Conservation (phyloP, 1,284 basidiomycete species). For the Apiotrichum gracile region DNA sequence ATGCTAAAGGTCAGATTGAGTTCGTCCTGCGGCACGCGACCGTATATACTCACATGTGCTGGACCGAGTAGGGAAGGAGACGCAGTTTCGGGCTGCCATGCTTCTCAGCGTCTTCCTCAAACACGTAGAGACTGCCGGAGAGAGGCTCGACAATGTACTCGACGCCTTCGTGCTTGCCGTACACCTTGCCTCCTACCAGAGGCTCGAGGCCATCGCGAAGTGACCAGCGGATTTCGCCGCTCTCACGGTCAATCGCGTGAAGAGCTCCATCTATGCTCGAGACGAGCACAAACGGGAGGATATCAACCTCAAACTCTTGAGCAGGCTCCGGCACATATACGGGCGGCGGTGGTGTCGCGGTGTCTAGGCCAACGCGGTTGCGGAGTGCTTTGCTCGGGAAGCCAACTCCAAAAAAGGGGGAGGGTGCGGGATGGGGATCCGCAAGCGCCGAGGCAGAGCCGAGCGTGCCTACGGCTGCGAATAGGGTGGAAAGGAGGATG, state of each 20-base stretch:
- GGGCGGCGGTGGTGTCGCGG: neutral
- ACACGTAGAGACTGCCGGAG: constrained; percentile 43
- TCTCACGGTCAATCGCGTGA: constrained; percentile 44
- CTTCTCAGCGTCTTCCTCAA: constrained; percentile 23
- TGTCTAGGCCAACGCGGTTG: neutral
- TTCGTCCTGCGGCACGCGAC: neutral
- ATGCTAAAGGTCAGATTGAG: constrained; percentile 19
- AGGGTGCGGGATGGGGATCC: constrained; percentile 1
- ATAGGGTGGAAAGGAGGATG: constrained; percentile 7
- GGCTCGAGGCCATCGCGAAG: constrained; percentile 41
- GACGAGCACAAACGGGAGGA: constrained; percentile 44
- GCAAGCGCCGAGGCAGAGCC: constrained; percentile 1
- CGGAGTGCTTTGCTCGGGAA: constrained; percentile 4
- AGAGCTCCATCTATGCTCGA: constrained; percentile 46
- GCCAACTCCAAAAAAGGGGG: constrained; percentile 10
- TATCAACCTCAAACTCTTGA: constrained; percentile 37
- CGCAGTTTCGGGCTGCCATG: constrained; percentile 34
- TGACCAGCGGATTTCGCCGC: constrained; percentile 37
- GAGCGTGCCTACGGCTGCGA: constrained; percentile 3
- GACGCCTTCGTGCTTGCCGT: constrained; percentile 18
- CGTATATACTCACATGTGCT: constrained; percentile 40
- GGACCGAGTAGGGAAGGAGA: constrained; percentile 44
- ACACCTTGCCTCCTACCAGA: constrained; percentile 36
- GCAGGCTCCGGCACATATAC: neutral
- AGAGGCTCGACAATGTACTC: constrained; percentile 47